A percentile compares a stretch with the other conserved stretches of the same genome.
These are phyloP conservation scores for Rutstroemia sp. DNA, from an alignment of 2,329 filamentous ascomycete genomes.

Conservation along the genomic window DNA sequence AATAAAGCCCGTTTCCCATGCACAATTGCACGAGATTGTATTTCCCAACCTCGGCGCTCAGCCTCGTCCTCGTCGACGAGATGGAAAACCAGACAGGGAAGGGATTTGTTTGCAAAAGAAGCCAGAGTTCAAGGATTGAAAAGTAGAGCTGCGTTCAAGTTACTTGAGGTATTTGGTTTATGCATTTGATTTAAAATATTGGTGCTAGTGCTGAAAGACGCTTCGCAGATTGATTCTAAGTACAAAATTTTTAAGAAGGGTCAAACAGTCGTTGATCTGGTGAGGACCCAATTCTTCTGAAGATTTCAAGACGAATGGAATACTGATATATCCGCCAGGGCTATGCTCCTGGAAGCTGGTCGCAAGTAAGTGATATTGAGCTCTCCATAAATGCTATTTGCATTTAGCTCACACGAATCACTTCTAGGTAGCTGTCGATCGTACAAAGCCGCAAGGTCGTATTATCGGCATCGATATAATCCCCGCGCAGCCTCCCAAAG, in stretches of 20 bases:
- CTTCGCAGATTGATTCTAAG: slow-evolving; percentile 66
- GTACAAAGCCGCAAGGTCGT: slow-evolving; percentile 67
- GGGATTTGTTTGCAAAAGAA: slow-evolving; percentile 64
- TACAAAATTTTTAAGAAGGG: slow-evolving; percentile 71
- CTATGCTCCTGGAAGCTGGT: slow-evolving; percentile 71
- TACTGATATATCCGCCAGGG: slow-evolving; percentile 40
- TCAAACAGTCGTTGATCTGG: slow-evolving; percentile 85
- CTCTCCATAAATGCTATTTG: neutral
- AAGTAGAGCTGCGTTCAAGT: slow-evolving; percentile 87
- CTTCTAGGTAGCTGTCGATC: slow-evolving; percentile 67
- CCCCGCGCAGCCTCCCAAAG: slow-evolving; percentile 80
- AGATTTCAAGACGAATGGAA: neutral
- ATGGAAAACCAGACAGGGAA: slow-evolving; percentile 76
- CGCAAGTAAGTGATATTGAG: slow-evolving; percentile 41
- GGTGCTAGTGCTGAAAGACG: neutral
- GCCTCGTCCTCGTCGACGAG: slow-evolving; percentile 54
- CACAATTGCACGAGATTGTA: neutral
- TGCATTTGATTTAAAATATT: neutral
- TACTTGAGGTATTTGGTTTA: slow-evolving; percentile 59
- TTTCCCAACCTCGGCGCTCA: neutral
- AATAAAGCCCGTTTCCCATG: neutral
- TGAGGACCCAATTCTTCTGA: slow-evolving; percentile 33
- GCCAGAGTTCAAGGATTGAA: slow-evolving; percentile 77
- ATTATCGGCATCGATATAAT: slow-evolving; percentile 93
- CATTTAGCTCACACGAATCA: neutral